phyloP scores from a whole-genome alignment of 2,329 filamentous ascomycete species.

The Talaromyces sp. region DNA sequence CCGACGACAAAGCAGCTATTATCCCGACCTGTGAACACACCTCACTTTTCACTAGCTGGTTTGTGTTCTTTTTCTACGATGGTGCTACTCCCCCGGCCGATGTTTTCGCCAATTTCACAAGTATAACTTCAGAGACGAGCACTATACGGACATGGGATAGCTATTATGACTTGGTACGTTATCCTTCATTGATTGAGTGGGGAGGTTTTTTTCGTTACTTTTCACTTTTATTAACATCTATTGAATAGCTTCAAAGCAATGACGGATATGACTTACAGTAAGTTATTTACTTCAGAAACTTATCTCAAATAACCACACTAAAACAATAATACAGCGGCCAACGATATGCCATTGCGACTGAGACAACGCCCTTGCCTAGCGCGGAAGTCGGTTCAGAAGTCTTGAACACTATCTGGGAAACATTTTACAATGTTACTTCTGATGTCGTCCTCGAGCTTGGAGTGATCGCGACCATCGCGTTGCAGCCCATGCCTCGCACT shows the following conservation, averaged over 20 bases:
- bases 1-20: conserved; percentile 57
- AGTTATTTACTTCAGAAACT: not conserved
- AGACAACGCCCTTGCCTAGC: conserved; percentile 34
- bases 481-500: conserved; percentile 33
- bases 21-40: conserved; percentile 53
- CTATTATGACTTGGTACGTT: conserved; percentile 44
- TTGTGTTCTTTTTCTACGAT: conserved; percentile 62
- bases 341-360: conserved; percentile 38
- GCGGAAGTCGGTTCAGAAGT: conserved; percentile 23
- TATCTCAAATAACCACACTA: not conserved
- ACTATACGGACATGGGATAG: conserved; percentile 43
- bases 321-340: conserved; percentile 21
- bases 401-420: conserved; percentile 29
- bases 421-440: conserved; percentile 27
- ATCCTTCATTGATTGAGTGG: not conserved
- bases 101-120: conserved; percentile 55
- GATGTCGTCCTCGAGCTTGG: conserved; percentile 23
- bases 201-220: not conserved
- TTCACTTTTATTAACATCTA: not conserved
- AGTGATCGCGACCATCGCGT: conserved; percentile 30
- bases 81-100: conserved; percentile 49
- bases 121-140: conserved; percentile 41
- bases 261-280: conserved; percentile 33
- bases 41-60: conserved; percentile 50
- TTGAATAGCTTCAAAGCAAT: conserved; percentile 33